Conservation (phyloP, 192 early-diverging fungal species). For the Backusella sp. region DNA sequence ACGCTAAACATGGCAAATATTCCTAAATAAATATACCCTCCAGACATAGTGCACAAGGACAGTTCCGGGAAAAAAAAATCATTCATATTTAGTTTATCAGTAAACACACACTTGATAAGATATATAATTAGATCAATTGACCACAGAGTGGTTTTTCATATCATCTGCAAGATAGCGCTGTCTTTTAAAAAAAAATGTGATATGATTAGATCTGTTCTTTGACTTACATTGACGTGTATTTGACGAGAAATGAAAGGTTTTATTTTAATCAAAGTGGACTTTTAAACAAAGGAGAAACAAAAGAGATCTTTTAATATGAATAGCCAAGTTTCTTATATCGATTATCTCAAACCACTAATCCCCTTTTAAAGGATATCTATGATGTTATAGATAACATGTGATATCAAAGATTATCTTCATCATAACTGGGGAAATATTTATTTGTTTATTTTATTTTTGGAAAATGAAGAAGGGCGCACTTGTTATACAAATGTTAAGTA, state of each 20-base stretch:
- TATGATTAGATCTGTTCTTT: background rate
- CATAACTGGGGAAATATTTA: background rate
- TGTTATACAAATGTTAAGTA: background rate
- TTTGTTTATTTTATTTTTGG: background rate
- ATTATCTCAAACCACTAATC: background rate
- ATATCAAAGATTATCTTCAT: background rate
- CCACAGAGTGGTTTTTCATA: background rate
- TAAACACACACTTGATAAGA: background rate
- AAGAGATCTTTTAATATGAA: background rate
- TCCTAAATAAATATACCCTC: background rate
- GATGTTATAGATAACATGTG: background rate
- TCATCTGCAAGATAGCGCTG: constrained; percentile 1
- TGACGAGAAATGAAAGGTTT: background rate
- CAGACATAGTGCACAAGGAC: background rate
- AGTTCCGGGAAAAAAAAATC: background rate
- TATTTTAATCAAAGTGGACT: background rate
- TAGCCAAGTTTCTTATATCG: background rate
- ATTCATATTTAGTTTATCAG: background rate
- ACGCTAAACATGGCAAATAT: background rate
- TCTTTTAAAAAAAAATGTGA: background rate
- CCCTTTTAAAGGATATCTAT: background rate
- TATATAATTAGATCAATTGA: background rate
- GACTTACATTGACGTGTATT: background rate
- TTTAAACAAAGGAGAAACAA: background rate
- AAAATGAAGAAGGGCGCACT: background rate